Base-by-base conservation (phyloP, 2,329 filamentous ascomycete species). In the Metarhizium album region DNA sequence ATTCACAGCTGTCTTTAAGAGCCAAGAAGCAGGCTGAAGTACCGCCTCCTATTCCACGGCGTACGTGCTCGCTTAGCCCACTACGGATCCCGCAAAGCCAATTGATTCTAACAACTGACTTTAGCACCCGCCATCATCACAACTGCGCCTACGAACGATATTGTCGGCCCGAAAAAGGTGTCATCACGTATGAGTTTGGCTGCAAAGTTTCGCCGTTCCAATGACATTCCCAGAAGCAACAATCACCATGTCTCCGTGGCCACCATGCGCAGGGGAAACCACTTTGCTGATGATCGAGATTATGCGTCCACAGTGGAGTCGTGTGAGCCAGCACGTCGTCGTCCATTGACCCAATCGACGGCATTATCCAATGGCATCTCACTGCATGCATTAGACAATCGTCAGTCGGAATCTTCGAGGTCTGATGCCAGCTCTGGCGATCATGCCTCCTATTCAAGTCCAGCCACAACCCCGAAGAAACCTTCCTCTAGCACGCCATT, bases 351-450 rank as follows among this genome's bases (percentile, higher is more conserved):
- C 24, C 62, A 62, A 52, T 58, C 58, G 16, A 60, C 59, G 3
- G 55, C 56, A 27, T 54, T 54, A 16, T 60, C 61, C 33, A 65
- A 64, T 47, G 62, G 60, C 42, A 61, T 60, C 22, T 74, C 80
- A 2, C 70, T 88, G 70, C 52, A 67, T 67, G 57, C 74, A 64
- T 58, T 71, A 63, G 49, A 71, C 68, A 46, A 73, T 66, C 58
- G 76, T 69, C 61, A 63, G 67, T 56, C 68, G 63, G 91, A 96
- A 61, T 96, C 91, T 2, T 95, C 90, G 2, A 80, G 87, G 57
- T 96, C 91, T 27, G 90, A 96, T 65, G 86, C 80, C 43, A 95
- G 87, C 68, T 87, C 84, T 16, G 81, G 76, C 42, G 84, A 90
- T 60, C 66, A 76, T 74, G 46, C 78, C 71, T 55, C 77, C 71